Conservation (phyloP, 441 rosid species). For the Adansonia madagascariensis region DNA sequence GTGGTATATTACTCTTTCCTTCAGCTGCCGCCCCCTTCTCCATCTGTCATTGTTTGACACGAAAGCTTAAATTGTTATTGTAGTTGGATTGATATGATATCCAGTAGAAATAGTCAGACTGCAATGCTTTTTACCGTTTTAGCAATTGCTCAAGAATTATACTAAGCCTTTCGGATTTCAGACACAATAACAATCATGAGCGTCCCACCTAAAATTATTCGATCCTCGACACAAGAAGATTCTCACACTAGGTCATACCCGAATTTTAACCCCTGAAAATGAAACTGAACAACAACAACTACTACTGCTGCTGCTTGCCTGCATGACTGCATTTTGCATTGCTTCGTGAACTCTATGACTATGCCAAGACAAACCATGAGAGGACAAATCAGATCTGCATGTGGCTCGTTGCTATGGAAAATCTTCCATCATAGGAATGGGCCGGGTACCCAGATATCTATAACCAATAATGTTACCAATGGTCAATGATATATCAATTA, state of each 20-base stretch:
- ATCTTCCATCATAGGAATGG: neutral
- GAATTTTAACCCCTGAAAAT: neutral
- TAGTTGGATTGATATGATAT: slow-evolving; percentile 10
- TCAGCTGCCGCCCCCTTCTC: too few species aligned
- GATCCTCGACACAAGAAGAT: neutral
- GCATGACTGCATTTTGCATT: neutral
- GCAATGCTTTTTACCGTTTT: neutral
- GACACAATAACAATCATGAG: neutral
- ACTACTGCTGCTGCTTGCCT: neutral
- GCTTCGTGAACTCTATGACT: neutral
- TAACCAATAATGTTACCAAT: slow-evolving; percentile 20
- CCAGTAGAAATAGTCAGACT: slow-evolving; percentile 27
- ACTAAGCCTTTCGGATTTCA: neutral
- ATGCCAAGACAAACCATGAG: neutral
- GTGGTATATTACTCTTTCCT: neutral
- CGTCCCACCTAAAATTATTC: neutral
- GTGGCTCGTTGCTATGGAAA: neutral
- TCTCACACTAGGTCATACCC: neutral
- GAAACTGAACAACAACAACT: neutral
- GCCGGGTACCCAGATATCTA: neutral
- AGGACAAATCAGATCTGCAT: neutral
- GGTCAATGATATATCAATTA: slow-evolving; percentile 10
- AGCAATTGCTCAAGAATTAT: neutral
- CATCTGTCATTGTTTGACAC: neutral
- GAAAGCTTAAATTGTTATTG: neutral